These are phyloP conservation scores for Xylaria castorea DNA, from an alignment of 495 filamentous ascomycete species.

Conservation along the genomic window DNA sequence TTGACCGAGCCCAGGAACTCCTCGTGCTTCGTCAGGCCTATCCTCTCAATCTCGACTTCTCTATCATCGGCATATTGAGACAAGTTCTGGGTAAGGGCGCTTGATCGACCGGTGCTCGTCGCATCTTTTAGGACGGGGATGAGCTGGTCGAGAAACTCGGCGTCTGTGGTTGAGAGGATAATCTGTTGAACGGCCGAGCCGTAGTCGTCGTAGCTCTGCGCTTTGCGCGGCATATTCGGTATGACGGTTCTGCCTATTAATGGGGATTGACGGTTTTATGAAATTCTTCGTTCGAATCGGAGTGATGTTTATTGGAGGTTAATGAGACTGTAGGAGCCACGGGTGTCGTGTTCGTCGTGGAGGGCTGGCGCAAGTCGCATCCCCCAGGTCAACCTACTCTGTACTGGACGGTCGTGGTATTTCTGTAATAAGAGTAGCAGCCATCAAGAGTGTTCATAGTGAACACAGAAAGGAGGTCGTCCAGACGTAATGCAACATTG, in stretches of 20 bases:
- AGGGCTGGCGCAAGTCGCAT: slow-evolving; percentile 8
- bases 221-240: slow-evolving; percentile 53
- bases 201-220: slow-evolving; percentile 61
- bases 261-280: not conserved
- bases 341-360: not conserved
- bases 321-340: not conserved
- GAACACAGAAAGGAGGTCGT: not conserved
- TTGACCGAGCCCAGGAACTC: slow-evolving; percentile 94
- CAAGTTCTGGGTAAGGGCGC: slow-evolving; percentile 77
- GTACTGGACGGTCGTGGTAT: not conserved
- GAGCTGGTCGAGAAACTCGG: slow-evolving; percentile 92
- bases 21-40: slow-evolving; percentile 95
- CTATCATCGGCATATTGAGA: slow-evolving; percentile 82
- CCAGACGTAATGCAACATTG: not conserved
- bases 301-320: not conserved
- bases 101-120: slow-evolving; percentile 73
- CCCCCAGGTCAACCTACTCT: not conserved
- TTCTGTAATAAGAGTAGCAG: not conserved
- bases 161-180: slow-evolving; percentile 86
- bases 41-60: slow-evolving; percentile 90
- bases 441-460: slow-evolving; percentile 1
- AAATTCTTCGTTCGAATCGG: not conserved
- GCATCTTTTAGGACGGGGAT: slow-evolving; percentile 93
- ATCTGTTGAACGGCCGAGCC: slow-evolving; percentile 71
- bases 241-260: not conserved